Percentiles rank a stretch among this genome's conserved stretches.
Conservation (phyloP, 2,329 filamentous ascomycete genomes). For the Shiraia bambusicola region DNA sequence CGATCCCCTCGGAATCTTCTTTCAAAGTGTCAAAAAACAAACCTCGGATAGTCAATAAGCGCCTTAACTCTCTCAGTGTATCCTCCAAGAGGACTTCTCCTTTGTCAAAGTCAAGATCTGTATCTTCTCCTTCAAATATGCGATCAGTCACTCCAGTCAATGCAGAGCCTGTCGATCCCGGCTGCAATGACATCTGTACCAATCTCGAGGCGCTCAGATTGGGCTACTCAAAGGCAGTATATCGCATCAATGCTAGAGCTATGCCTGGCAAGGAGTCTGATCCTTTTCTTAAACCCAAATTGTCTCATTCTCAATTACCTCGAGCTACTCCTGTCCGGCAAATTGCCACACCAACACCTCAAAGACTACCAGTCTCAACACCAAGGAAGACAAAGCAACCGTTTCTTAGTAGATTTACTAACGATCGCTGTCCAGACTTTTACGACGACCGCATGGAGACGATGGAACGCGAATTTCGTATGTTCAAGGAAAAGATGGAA, state of each 20-base stretch:
- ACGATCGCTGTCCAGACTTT: slow-evolving; percentile 68
- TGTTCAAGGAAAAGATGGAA: slow-evolving; percentile 72
- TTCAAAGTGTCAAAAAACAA: slow-evolving; percentile 36
- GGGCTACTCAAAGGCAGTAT: slow-evolving; percentile 22
- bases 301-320: slow-evolving; percentile 24
- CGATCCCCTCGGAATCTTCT: slow-evolving; percentile 24
- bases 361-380: slow-evolving; percentile 19
- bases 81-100: slow-evolving; percentile 14
- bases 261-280: slow-evolving; percentile 30
- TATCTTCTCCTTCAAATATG: slow-evolving; percentile 29
- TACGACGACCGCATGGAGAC: slow-evolving; percentile 75
- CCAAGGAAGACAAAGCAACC: slow-evolving; percentile 41
- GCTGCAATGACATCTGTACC: slow-evolving; percentile 29
- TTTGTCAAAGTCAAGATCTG: slow-evolving; percentile 18
- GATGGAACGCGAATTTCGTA: slow-evolving; percentile 72
- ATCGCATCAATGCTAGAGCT: slow-evolving; percentile 28
- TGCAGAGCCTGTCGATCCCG: slow-evolving; percentile 34
- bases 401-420: slow-evolving; percentile 74
- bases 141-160: slow-evolving; percentile 25
- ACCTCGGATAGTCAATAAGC: slow-evolving; percentile 19
- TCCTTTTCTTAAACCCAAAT: slow-evolving; percentile 24
- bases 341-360: slow-evolving; percentile 13
- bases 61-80: slow-evolving; percentile 19
- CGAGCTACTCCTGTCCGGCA: slow-evolving; percentile 24
- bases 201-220: slow-evolving; percentile 29